Base-by-base conservation (phyloP, 2,329 filamentous ascomycete genomes). In the Epichloe sp. region DNA sequence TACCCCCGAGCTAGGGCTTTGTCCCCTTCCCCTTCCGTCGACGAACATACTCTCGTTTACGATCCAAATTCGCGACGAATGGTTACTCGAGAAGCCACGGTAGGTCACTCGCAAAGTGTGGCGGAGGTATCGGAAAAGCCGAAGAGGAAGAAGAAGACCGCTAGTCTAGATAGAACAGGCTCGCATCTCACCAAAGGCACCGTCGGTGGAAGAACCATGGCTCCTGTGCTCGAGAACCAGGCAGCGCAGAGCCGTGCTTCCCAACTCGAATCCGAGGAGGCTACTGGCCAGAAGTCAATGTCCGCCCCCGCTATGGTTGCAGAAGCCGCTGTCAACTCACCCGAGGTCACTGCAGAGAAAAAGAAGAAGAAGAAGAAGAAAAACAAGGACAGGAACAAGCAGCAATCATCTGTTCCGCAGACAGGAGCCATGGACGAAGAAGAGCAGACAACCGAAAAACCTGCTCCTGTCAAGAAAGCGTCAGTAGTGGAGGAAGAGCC, bases 61-160 rank as follows among this genome's bases (percentile, higher is more conserved):
- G 80, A 83, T 55, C 72, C 79, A n/a, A 83, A 83, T 57, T 82
- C 81, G 15, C 73, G 80, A 56, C 76, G 80, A 53, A 80, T 83
- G 71, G 71, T 83, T 3, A 72, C 75, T 3, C 72, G 56, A 49
- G 63, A 61, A 5, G 68, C 76, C 26, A 55, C 77, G 17, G 44
- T 69, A 56, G 71, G 63, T 47, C 65, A 65, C 44, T 71, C 76
- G 48, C 68, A 73, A 50, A 65, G 60, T 35, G 59, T 72, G 4
- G 60, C 65, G 23, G 65, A 73, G 17, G 56, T 65, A 15, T 62
- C 68, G 0, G 69, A 73, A 36, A 69, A 66, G 46, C 65, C 67
- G 4, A 65, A 60, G 55, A 73, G 68, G 53, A 76, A 70, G 56
- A 72, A 73, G 40, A 57, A 68, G 55, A 59, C 65, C 40, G n/a